Percentiles rank a stretch among this genome's conserved stretches.
These are phyloP conservation scores for Pseudopithomyces chartarum DNA, from an alignment of 2,329 filamentous ascomycete genomes.

Conservation along the genomic window DNA sequence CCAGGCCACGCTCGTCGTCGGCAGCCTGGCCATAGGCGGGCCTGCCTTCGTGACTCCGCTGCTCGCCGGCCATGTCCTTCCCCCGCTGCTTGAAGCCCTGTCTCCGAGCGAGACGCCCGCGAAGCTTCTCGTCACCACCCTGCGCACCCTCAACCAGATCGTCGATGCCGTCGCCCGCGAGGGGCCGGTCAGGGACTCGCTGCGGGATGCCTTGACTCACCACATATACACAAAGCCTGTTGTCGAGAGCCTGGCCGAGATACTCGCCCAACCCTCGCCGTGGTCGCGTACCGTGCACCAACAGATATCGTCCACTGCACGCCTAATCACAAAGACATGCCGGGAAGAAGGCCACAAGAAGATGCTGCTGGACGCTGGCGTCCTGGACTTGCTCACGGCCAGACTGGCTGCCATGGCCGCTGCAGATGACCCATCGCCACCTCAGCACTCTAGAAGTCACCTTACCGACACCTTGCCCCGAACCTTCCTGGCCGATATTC, in stretches of 20 bases:
- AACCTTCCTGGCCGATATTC: slow-evolving; percentile 68
- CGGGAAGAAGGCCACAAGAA: slow-evolving; percentile 72
- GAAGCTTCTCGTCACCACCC: slow-evolving; percentile 71
- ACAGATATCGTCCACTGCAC: slow-evolving; percentile 65
- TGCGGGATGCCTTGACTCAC: slow-evolving; percentile 33
- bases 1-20: slow-evolving; percentile 83
- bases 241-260: slow-evolving; percentile 66
- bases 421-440: slow-evolving; percentile 28
- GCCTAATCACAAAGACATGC: slow-evolving; percentile 67
- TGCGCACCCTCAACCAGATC: slow-evolving; percentile 75
- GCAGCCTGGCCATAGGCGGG: slow-evolving; percentile 82
- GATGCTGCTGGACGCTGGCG: slow-evolving; percentile 70
- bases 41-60: slow-evolving; percentile 78
- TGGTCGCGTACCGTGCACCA: slow-evolving; percentile 60
- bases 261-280: slow-evolving; percentile 64
- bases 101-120: slow-evolving; percentile 67
- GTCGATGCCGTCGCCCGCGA: slow-evolving; percentile 67
- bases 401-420: slow-evolving; percentile 60
- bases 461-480: slow-evolving; percentile 43
- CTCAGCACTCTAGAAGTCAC: slow-evolving; percentile 20
- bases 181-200: slow-evolving; percentile 55
- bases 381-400: slow-evolving; percentile 78
- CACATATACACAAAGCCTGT: slow-evolving; percentile 66
- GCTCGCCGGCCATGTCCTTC: slow-evolving; percentile 69
- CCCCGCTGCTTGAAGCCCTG: slow-evolving; percentile 72